Base-by-base conservation (phyloP, 371 early-diverging fungal species). In the Lichtheimia corymbifera region DNA sequence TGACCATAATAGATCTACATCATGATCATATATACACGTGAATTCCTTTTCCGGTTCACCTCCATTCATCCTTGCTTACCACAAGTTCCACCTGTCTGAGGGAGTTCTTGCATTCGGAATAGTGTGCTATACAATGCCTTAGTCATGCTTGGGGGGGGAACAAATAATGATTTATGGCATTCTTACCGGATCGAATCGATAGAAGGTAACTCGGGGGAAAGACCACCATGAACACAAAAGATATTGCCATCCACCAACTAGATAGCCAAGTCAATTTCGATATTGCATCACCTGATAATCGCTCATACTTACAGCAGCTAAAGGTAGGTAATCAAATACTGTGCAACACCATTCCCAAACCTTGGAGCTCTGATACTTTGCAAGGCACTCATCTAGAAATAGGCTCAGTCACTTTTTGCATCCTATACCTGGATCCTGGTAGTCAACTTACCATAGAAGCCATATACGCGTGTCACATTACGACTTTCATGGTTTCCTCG, bases 291-390 rank as follows among this genome's bases (percentile, higher is more conserved):
- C 12, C 11, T 6, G 6, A 35, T 35, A 0, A 35, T 11, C 30
- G 0, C 50, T 11, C 30, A 0, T 44, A 66, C 75, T 65, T 79
- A 97, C 93, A 18, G 99, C 99, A 20, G 97, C 95, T 58, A 99
- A 74, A 13, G 99, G 97, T 58, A 99, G 75, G 72, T 94, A 98
- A 77, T 99, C 99, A 83, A 99, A 99, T 18, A 99, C 96, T 60
- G 95, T 94, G 68, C 97, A 98, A 74, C 99, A 99, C 80, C 94
- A 91, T 75, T 96, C 97, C 99, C 99, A 99, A 41, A 99, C 99
- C 72, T 94, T 94, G 25, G 93, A 87, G 67, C 94, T 97, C 44
- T 97, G 97, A 77, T 98, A 99, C 79, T 99, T 99, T 64, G 91
- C 88, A 59, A 93, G 91, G 76, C 99, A 80, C 57, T 80, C 80